Evolutionary conservation across 2,329 filamentous ascomycete genomes (phyloP).

Genomic region (Penicillium sp.): DNA sequence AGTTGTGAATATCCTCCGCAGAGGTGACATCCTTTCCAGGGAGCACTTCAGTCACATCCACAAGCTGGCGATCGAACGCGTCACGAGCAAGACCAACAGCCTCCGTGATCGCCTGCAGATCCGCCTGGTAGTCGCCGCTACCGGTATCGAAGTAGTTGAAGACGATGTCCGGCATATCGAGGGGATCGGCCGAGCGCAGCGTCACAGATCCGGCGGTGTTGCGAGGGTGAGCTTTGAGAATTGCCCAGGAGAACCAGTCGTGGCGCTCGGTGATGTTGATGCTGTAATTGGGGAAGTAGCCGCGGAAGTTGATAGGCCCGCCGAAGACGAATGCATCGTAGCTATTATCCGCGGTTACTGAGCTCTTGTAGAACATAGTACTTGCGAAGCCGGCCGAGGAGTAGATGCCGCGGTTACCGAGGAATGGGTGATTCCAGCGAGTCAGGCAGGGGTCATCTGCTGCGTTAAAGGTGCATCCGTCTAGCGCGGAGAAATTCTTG

Average conservation of each 20-base stretch:
- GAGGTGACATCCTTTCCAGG: slow-evolving; percentile 44
- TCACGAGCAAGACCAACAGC: slow-evolving; percentile 49
- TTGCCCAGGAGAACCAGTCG: slow-evolving; percentile 49
- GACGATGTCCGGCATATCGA: slow-evolving; percentile 62
- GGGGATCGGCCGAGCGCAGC: slow-evolving; percentile 62
- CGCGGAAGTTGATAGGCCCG: slow-evolving; percentile 57
- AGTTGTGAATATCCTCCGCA: slow-evolving; percentile 50
- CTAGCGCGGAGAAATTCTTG: slow-evolving; percentile 44
- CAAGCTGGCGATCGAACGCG: slow-evolving; percentile 44
- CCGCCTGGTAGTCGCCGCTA: slow-evolving; percentile 21
- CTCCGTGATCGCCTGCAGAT: slow-evolving; percentile 15
- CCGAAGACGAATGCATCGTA: slow-evolving; percentile 59
- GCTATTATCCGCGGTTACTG: slow-evolving; percentile 46
- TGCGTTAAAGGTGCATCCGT: slow-evolving; percentile 34
- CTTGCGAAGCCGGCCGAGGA: slow-evolving; percentile 57
- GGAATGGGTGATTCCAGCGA: slow-evolving; percentile 44
- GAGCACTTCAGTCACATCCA: slow-evolving; percentile 46
- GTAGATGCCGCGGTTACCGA: slow-evolving; percentile 45
- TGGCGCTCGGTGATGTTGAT: slow-evolving; percentile 42
- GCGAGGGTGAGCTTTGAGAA: slow-evolving; percentile 63
- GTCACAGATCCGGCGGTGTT: slow-evolving; percentile 64
- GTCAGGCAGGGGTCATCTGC: slow-evolving; percentile 46
- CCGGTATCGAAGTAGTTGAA: slow-evolving; percentile 60
- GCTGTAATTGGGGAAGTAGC: slow-evolving; percentile 51
- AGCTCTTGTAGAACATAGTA: slow-evolving; percentile 44